These are phyloP conservation scores for Aristolochia californica DNA, from an alignment of 164 flowering plant genomes.

Conservation along the genomic window DNA sequence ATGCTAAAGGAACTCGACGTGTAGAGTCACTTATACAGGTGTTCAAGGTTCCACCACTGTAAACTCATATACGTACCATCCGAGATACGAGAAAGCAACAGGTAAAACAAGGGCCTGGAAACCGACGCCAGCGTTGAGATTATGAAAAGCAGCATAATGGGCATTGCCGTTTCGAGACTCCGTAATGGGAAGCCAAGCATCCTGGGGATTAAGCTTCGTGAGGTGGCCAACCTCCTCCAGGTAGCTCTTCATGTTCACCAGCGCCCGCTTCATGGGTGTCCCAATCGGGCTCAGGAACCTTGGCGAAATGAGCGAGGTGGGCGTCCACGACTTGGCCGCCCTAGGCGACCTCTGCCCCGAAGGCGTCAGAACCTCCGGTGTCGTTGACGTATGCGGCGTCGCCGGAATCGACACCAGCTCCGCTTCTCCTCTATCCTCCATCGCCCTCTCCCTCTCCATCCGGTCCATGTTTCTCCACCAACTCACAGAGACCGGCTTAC, in stretches of 20 bases:
- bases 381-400: conserved; percentile 61
- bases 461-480: too few species aligned
- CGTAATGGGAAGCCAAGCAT: conserved; percentile 97
- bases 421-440: conserved; percentile 24
- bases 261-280: conserved; percentile 93
- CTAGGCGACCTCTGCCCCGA: conserved; percentile 79
- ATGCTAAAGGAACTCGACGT: too few species aligned
- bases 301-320: conserved; percentile 87
- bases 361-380: conserved; percentile 86
- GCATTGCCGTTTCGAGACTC: conserved; percentile 97
- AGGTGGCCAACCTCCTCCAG: conserved; percentile 93
- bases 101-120: conserved; percentile 89
- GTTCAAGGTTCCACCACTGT: too few species aligned
- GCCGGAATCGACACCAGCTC: conserved; percentile 96
- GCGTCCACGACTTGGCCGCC: conserved; percentile 59
- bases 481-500: not conserved
- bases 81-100: conserved; percentile 86
- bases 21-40: too few species aligned
- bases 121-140: conserved; percentile 91
- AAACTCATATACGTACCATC: conserved; percentile 42
- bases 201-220: conserved; percentile 94
- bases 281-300: conserved; percentile 92
- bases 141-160: conserved; percentile 96
- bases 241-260: conserved; percentile 88
- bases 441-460: not conserved